These are phyloP conservation scores for Thraustochytrium sp. DNA, from an alignment of 352 stramenopile genomes.

Conservation along the genomic window DNA sequence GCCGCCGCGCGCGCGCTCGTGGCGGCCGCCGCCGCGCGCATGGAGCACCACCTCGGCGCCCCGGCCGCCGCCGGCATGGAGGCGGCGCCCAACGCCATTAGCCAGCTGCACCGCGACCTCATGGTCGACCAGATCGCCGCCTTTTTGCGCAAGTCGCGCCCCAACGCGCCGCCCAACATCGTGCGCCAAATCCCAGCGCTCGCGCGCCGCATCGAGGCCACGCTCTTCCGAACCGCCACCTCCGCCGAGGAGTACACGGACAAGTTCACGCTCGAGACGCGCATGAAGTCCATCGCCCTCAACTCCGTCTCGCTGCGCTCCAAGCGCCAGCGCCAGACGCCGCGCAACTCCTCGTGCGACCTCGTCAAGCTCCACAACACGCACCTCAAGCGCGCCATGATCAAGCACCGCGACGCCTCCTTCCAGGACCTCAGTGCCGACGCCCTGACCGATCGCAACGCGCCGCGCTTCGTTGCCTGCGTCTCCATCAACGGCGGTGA, in stretches of 20 bases:
- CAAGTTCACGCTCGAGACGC: conserved; percentile 18
- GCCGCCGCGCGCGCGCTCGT: not conserved
- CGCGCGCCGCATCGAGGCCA: conserved; percentile 18
- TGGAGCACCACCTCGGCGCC: not conserved
- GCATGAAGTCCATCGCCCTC: conserved; percentile 10
- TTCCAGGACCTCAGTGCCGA: not conserved
- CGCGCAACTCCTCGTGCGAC: conserved; percentile 22
- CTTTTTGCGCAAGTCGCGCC: conserved; percentile 17
- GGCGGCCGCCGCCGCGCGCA: not conserved
- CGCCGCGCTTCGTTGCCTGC: not conserved
- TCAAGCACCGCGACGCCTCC: not conserved
- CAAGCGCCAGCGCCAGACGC: conserved; percentile 31
- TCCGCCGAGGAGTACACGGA: conserved; percentile 13
- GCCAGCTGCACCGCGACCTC: not conserved
- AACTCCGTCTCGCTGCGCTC: not conserved
- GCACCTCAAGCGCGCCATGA: conserved; percentile 28
- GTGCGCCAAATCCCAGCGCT: conserved; percentile 28
- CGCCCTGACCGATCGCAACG: not conserved
- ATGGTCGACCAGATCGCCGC: conserved; percentile 26
- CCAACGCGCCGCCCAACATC: conserved; percentile 34
- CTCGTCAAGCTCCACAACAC: conserved; percentile 38
- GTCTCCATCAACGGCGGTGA: conserved; percentile 9
- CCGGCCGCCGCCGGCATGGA: not conserved
- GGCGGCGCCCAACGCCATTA: not conserved
- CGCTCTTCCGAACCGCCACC: conserved; percentile 13